phyloP scores from a whole-genome alignment of 1,284 basidiomycete species.

The Lentinula novae-zelandiae region DNA sequence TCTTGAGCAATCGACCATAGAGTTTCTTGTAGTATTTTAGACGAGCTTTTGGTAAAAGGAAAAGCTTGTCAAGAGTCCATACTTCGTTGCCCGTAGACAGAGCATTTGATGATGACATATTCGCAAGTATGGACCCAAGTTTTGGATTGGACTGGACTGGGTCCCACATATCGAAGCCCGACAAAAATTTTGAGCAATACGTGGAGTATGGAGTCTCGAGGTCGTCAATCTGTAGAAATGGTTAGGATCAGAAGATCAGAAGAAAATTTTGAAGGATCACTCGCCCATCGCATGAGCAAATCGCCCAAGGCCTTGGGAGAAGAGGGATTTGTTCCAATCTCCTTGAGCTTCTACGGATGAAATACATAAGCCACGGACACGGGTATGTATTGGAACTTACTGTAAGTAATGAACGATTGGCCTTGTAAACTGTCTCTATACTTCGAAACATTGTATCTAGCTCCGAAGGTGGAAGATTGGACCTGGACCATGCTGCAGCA shows the following conservation, averaged over 20 bases:
- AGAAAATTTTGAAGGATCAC: constrained; percentile 17
- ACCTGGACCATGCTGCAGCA: constrained; percentile 93
- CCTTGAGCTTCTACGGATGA: constrained; percentile 76
- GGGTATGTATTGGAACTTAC: constrained; percentile 41
- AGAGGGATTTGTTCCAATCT: constrained; percentile 90
- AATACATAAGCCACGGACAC: constrained; percentile 10
- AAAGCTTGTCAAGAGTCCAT: constrained; percentile 89
- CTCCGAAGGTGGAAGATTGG: constrained; percentile 89
- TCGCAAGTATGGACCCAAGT: constrained; percentile 64
- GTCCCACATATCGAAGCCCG: constrained; percentile 82
- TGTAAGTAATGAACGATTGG: constrained; percentile 77
- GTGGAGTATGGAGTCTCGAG: constrained; percentile 83
- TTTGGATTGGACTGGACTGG: constrained; percentile 75
- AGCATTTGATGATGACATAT: constrained; percentile 65
- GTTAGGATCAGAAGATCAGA: constrained; percentile 11
- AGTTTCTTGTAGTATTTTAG: constrained; percentile 93
- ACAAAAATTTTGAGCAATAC: constrained; percentile 73
- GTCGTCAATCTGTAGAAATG: constrained; percentile 72
- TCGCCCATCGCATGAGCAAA: constrained; percentile 94
- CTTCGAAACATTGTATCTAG: constrained; percentile 94
- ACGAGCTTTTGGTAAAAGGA: constrained; percentile 81
- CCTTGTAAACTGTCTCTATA: constrained; percentile 89
- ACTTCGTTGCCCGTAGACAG: constrained; percentile 45
- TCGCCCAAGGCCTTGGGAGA: constrained; percentile 96
- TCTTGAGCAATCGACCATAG: constrained; percentile 84